Evolutionary conservation across 2,329 filamentous ascomycete species (phyloP).

Genomic region (Colletotrichum sp.): DNA sequence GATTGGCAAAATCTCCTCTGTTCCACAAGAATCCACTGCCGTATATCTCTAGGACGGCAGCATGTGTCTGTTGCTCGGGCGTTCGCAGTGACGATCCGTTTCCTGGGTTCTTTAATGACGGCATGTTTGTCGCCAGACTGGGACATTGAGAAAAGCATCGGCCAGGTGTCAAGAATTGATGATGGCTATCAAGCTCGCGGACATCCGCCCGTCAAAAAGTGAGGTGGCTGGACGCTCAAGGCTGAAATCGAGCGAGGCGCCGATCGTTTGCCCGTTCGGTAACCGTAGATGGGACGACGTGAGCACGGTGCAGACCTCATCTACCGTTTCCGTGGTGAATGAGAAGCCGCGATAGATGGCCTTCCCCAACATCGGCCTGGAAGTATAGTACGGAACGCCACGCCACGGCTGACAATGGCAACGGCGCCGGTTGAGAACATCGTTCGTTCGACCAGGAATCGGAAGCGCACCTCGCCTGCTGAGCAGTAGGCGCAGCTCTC

Average conservation of each 20-base stretch:
- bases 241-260: not conserved
- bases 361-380: not conserved
- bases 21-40: not conserved
- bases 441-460: not conserved
- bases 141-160: not conserved
- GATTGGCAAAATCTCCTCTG: not conserved
- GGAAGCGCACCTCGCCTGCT: not conserved
- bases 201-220: not conserved
- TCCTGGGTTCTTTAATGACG: not conserved
- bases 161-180: not conserved
- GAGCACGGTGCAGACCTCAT: conserved; percentile 4
- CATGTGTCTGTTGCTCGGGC: not conserved
- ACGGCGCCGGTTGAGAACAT: not conserved
- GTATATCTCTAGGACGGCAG: not conserved
- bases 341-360: not conserved
- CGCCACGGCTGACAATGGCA: not conserved
- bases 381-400: not conserved
- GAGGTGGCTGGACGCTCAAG: conserved; percentile 1
- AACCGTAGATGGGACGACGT: not conserved
- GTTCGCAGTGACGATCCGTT: not conserved
- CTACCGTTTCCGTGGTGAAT: conserved; percentile 17
- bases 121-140: not conserved
- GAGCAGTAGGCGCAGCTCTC: not conserved
- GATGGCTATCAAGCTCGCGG: not conserved
- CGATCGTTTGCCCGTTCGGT: not conserved